phyloP scores from a whole-genome alignment of 2,329 filamentous ascomycete genomes.

The Arthrobotrys megalospora region DNA sequence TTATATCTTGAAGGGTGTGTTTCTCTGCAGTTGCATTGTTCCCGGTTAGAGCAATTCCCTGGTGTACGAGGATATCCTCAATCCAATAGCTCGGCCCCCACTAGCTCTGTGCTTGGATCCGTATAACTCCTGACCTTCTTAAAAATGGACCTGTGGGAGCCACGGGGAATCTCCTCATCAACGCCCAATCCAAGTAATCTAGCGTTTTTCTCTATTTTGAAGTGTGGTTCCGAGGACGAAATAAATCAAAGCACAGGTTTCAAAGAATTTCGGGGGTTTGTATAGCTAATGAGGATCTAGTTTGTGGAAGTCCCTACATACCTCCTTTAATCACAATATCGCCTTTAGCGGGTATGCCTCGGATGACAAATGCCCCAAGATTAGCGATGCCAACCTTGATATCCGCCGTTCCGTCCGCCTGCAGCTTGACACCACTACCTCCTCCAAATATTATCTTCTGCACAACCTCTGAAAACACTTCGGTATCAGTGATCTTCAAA shows the following conservation, averaged over 20 bases:
- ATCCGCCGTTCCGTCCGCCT: slow-evolving; percentile 84
- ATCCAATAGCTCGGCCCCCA: neutral
- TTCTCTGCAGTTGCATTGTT: slow-evolving; percentile 71
- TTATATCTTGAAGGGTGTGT: slow-evolving; percentile 70
- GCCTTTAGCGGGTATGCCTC: slow-evolving; percentile 84
- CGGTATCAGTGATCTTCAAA: slow-evolving; percentile 83
- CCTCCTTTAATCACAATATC: slow-evolving; percentile 71
- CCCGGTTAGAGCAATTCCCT: slow-evolving; percentile 56
- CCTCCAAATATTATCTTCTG: slow-evolving; percentile 83
- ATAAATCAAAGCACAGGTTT: neutral
- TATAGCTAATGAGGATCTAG: slow-evolving; percentile 8
- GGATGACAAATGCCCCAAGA: slow-evolving; percentile 84
- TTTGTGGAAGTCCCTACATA: slow-evolving; percentile 60
- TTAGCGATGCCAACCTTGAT: slow-evolving; percentile 82
- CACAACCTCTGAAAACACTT: slow-evolving; percentile 85
- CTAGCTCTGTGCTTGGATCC: neutral
- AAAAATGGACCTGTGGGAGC: neutral
- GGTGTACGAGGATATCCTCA: slow-evolving; percentile 13
- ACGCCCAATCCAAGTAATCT: neutral
- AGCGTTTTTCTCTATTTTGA: neutral
- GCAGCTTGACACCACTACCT: slow-evolving; percentile 76
- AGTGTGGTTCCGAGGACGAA: neutral
- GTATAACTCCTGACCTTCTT: neutral
- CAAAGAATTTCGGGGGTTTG: slow-evolving; percentile 14
- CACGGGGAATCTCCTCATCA: neutral